Evolutionary conservation across 345 rosid genomes (phyloP), one percentile per base, ranked within the genome.

Genomic region (Draba incana): DNA sequence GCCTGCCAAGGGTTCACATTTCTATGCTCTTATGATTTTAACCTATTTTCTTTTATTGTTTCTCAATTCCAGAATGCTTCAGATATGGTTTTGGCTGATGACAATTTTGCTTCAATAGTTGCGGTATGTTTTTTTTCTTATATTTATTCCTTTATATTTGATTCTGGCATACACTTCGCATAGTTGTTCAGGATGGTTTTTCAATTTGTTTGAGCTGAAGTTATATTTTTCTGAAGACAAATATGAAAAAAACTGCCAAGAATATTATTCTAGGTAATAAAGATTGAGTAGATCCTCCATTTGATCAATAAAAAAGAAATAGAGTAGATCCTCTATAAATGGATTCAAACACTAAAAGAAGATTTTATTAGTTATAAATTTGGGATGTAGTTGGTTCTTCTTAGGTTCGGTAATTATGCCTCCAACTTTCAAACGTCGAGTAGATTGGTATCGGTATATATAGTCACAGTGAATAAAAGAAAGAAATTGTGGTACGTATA

Each of bases 41-140:
- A 70, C 72, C 13, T 42, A 16, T 66, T 31, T 64, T 59, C 44
- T 60, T 47, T 39, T 9, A 68, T 33, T 61, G 25, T 75, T 72
- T 78, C 41, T 62, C 57, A 61, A 64, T 65, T 81, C 53, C 93
- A 94, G 99, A 94, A 92, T 74, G 98, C 99, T 79, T 87, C 99
- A 50, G 99, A 94, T 84, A 94, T 94, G 99, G 98, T 94, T 81
- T 82, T 94, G 86, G 99, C 96, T n/a, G 99, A 94, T 70, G 99
- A 94, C 74, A 94, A 94, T 78, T 94, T 94, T 76, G 96, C 99
- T 74, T 86, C 99, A 24, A 89, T 94, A 63, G 96, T 94, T 59
- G 98, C 93, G 86, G 98, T 94, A 85, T 46, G 79, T 39, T 66
- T 55, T n/a, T 39, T 44, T 62, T 62, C 70, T 62, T 57, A 33